phyloP scores from a whole-genome alignment of 2,329 filamentous ascomycete genomes.

The Corinectria fuckeliana region DNA sequence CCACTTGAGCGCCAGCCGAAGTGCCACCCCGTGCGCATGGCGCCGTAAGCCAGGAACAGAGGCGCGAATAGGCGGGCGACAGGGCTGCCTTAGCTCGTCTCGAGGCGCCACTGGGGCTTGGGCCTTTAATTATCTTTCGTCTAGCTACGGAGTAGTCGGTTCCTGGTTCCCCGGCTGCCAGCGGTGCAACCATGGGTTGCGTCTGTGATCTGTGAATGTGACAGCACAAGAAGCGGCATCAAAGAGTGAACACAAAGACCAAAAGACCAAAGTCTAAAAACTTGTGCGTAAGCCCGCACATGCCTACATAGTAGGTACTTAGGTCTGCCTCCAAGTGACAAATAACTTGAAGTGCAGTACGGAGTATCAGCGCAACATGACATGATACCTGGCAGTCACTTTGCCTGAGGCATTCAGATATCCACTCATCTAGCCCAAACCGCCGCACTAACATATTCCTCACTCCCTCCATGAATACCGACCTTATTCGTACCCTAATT shows the following conservation, averaged over 20 bases:
- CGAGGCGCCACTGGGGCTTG: conserved; percentile 32
- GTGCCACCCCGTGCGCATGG: conserved; percentile 37
- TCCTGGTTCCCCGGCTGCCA: conserved; percentile 7
- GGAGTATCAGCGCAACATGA: not conserved
- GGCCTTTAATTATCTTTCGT: conserved; percentile 37
- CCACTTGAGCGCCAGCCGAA: conserved; percentile 23
- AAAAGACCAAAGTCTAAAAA: conserved; percentile 9
- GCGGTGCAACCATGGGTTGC: not conserved
- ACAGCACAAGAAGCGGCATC: not conserved
- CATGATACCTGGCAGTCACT: not conserved
- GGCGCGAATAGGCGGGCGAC: conserved; percentile 29
- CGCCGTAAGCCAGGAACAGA: conserved; percentile 38
- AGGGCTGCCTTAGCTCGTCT: conserved; percentile 36
- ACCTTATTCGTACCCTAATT: no score
- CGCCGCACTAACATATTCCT: not conserved
- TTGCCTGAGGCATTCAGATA: not conserved
- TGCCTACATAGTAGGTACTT: not conserved
- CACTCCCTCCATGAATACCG: not conserved
- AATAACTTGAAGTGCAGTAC: no score
- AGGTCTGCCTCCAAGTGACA: not conserved
- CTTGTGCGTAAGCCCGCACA: not conserved
- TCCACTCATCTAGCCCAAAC: conserved; percentile 3
- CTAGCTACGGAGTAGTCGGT: not conserved
- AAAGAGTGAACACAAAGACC: not conserved
- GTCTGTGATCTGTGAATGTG: conserved; percentile 5